Evolutionary conservation across 176 grass and related monocot species (phyloP).

Genomic region (Rhynchospora pubera): DNA sequence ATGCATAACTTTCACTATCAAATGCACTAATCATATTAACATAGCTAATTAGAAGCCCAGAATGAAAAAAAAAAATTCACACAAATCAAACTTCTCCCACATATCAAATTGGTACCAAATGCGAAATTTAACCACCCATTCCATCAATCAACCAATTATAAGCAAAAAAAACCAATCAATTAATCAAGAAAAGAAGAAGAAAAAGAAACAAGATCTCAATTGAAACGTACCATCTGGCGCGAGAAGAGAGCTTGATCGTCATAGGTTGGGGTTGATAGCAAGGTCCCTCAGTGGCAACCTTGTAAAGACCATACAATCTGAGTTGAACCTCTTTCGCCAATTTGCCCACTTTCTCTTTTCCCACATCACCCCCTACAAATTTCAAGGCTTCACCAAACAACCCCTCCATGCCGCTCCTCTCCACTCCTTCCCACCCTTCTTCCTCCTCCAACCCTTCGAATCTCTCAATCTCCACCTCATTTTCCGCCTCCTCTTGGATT

Average conservation of each 20-base stretch:
- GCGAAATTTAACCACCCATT: too few species aligned
- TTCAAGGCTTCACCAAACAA: conserved; percentile 19
- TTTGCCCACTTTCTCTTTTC: conserved; percentile 25
- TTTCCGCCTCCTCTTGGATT: background rate
- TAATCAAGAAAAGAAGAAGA: background rate
- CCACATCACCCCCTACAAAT: conserved; percentile 28
- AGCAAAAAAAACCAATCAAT: background rate
- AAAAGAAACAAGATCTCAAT: background rate
- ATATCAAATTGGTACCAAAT: too few species aligned
- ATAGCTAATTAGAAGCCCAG: background rate
- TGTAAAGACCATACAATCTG: conserved; percentile 31
- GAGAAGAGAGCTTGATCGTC: conserved; percentile 37
- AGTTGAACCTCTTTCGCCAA: conserved; percentile 23
- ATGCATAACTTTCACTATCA: background rate
- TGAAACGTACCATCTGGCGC: conserved; percentile 31
- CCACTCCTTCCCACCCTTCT: conserved; percentile 25
- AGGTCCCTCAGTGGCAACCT: conserved; percentile 36
- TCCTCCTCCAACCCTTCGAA: conserved; percentile 5
- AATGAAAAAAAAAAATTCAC: background rate
- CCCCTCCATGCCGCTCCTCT: conserved; percentile 36
- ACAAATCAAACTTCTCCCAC: background rate
- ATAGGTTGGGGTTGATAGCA: conserved; percentile 34
- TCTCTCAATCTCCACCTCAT: conserved; percentile 26
- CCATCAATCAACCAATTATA: background rate
- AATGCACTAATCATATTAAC: background rate